phyloP scores from a whole-genome alignment of 106 monocot genomes.

The Chionographis japonica region DNA sequence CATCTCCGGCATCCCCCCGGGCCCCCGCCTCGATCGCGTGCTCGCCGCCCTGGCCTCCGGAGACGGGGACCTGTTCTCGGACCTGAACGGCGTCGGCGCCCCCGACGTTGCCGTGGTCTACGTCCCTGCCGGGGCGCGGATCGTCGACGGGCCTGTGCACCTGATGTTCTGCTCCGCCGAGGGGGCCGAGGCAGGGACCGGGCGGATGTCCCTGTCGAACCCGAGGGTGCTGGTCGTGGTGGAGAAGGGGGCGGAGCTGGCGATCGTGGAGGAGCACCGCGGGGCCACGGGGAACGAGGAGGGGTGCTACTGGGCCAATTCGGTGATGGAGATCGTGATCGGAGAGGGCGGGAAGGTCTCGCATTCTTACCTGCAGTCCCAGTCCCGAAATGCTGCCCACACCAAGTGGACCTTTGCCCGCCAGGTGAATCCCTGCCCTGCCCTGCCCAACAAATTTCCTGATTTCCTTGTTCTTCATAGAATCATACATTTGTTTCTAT shows the following conservation, averaged over 20 bases:
- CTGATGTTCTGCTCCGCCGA: constrained; percentile 37
- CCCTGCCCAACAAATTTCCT: neutral
- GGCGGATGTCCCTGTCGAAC: constrained; percentile 57
- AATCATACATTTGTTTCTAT: too few relatives aligned
- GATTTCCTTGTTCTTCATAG: neutral
- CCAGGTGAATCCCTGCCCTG: constrained; percentile 41
- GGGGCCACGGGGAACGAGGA: constrained; percentile 30
- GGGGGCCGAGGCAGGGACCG: constrained; percentile 24
- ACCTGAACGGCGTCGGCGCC: constrained; percentile 72
- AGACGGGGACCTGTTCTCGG: constrained; percentile 69
- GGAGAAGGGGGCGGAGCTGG: constrained; percentile 73
- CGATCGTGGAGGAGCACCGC: constrained; percentile 81
- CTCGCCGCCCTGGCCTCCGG: constrained; percentile 21
- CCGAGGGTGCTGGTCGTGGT: constrained; percentile 85
- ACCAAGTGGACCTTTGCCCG: constrained; percentile 81
- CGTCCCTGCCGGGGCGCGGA: constrained; percentile 41
- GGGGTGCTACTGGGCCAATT: constrained; percentile 84
- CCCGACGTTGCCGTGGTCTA: constrained; percentile 65
- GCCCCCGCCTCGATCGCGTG: constrained; percentile 25
- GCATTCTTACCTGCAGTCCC: constrained; percentile 78
- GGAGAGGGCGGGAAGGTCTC: constrained; percentile 63
- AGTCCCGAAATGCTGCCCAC: constrained; percentile 64
- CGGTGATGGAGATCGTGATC: constrained; percentile 71
- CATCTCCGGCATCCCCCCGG: constrained; percentile 27
- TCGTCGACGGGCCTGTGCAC: constrained; percentile 54